Evolutionary conservation across 345 rosid species (phyloP).

Genomic region (Streptanthus diversifolius): DNA sequence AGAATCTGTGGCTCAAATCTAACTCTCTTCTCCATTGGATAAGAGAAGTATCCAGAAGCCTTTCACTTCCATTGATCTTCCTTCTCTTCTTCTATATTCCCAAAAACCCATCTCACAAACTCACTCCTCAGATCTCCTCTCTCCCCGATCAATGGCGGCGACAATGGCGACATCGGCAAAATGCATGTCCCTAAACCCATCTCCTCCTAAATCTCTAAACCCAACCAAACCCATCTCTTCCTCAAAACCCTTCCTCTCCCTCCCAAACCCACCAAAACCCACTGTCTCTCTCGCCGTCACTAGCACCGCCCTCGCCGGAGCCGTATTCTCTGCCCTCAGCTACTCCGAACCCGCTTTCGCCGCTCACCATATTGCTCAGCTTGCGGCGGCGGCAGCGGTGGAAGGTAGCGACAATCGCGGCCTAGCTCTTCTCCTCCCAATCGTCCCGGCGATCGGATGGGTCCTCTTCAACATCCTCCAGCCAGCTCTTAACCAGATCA

Average conservation of each 20-base stretch:
- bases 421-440: conserved; percentile 68
- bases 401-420: conserved; percentile 92
- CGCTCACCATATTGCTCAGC: conserved; percentile 72
- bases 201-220: conserved; percentile 48
- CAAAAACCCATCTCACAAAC: neutral
- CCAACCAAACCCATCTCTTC: conserved; percentile 30
- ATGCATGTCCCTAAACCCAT: conserved; percentile 44
- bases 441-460: conserved; percentile 87
- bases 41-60: conserved; percentile 56
- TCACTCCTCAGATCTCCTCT: conserved; percentile 19
- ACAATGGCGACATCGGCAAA: conserved; percentile 65
- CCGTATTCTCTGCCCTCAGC: conserved; percentile 68
- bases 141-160: conserved; percentile 46
- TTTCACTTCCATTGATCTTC: conserved; percentile 40
- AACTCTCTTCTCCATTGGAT: conserved; percentile 43
- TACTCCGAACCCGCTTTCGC: conserved; percentile 78
- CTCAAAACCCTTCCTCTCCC: conserved; percentile 23
- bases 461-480: conserved; percentile 91
- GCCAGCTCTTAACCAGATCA: conserved; percentile 87
- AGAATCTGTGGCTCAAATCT: conserved; percentile 23
- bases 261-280: conserved; percentile 28
- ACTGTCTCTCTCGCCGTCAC: conserved; percentile 30
- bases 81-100: conserved; percentile 25
- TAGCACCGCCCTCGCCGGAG: conserved; percentile 67
- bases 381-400: conserved; percentile 34